Evolutionary conservation across 257 asterid species (phyloP), one percentile per base, ranked within the genome.

Genomic region (Solanum dulcamara): DNA sequence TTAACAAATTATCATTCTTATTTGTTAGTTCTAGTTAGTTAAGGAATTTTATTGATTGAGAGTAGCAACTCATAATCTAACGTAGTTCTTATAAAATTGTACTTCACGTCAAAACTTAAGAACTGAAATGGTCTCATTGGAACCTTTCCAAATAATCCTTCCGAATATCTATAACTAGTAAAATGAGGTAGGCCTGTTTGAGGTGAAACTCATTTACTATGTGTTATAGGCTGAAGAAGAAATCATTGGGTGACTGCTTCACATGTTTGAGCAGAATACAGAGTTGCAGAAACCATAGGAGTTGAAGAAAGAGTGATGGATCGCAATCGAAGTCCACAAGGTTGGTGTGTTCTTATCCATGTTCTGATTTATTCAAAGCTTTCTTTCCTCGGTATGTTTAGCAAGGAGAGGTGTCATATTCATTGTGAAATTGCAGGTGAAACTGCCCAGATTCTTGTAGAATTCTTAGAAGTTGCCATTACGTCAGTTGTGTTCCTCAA

Each of bases 391-490:
- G 0, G 6, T 48, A 48, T 46, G 30, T 74, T 42, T 14, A 24
- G 37, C 59, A 24, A 1, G 22, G 2, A 17, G 62, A 77, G 83
- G 9, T 5, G 30, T 48, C 28, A 77, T 48, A 8, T 46, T 79
- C 42, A 28, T 17, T 46, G 62, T 46, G 64, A 79, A 46, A 79
- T 84, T 81, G 83, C 96, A 94, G 98, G 89, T 24, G 95, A 91
- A 86, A 89, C 92, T n/a, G 93, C 92, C 80, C 90, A 81, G 71
- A 89, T 94, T 85, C 92, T 94, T 14, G 94, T 91, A 9, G 98
- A 96, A 70, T 96, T 96, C 83, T 85, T 96, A 35, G 98, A 96
- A 88, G 96, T 93, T 72, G 98, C 99, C 86, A 89, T 96, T 77
- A 93, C 98, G 10, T 93, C 98, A 50, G 87, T 96, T 67, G 88